Conservation (phyloP, 495 filamentous ascomycete genomes). For the Penicillium bialowiezense region DNA sequence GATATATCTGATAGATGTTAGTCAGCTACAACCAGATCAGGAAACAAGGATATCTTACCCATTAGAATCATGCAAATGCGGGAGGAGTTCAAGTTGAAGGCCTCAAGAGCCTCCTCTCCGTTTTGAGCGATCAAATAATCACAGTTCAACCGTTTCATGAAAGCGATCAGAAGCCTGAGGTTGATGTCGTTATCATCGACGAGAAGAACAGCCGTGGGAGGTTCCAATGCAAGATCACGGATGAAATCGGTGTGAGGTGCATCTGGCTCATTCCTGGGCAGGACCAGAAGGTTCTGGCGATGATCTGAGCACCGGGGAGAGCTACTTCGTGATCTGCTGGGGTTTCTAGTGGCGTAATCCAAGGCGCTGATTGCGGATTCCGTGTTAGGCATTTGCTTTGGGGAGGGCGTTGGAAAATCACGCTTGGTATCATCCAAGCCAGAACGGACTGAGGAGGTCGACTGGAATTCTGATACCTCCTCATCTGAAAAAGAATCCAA, state of each 20-base stretch:
- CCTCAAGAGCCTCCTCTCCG: constrained; percentile 51
- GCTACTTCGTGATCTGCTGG: too few relatives aligned
- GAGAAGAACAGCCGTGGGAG: constrained; percentile 17
- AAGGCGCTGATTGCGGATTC: too few relatives aligned
- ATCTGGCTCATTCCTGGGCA: not conserved
- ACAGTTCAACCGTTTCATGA: constrained; percentile 40
- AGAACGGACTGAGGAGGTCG: not conserved
- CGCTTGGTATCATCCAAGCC: not conserved
- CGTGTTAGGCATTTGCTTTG: not conserved
- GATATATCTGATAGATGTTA: constrained; percentile 39
- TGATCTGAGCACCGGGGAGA: too few relatives aligned
- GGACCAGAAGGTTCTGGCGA: not conserved
- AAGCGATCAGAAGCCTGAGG: constrained; percentile 21
- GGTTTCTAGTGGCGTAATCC: too few relatives aligned
- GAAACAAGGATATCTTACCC: constrained; percentile 24
- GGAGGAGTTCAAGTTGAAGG: constrained; percentile 26
- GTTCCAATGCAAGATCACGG: not conserved
- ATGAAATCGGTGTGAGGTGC: not conserved
- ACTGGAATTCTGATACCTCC: not conserved
- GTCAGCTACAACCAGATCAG: not conserved
- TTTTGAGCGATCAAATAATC: constrained; percentile 38
- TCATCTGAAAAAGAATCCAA: not conserved
- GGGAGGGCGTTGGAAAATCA: not conserved
- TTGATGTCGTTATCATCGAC: constrained; percentile 42
- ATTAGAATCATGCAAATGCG: constrained; percentile 49